Evolutionary conservation across 805 yeast genomes (phyloP), one percentile per base, ranked within the genome.

Genomic region (Cyberlindnera meyerae): DNA sequence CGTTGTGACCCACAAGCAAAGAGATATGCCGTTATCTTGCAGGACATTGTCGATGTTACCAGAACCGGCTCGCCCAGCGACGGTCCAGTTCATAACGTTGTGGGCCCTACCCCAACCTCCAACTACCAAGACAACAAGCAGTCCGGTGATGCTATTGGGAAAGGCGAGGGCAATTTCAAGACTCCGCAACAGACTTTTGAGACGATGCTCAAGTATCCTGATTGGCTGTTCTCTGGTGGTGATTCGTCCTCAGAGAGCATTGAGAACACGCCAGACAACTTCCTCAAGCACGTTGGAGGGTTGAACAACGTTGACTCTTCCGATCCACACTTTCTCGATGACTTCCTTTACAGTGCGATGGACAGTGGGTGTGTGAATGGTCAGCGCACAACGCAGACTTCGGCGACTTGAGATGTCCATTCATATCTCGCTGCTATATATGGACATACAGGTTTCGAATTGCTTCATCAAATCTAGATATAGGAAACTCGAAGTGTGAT

Each of bases 131-230:
- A n/a, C n/a, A n/a, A n/a, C n/a, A n/a, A n/a, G n/a, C n/a, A n/a
- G n/a, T n/a, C n/a, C n/a, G n/a, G n/a, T n/a, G n/a, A n/a, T n/a
- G n/a, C n/a, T n/a, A n/a, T n/a, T n/a, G n/a, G n/a, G n/a, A n/a
- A n/a, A n/a, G n/a, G n/a, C n/a, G 31, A 34, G n/a, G 37, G 36
- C 17, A 34, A 33, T 17, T 32, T 25, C 15, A 43, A 40, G n/a
- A 35, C 39, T n/a, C n/a, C n/a, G 13, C 48, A 43, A 14, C 48
- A 44, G n/a, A 48, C 39, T 29, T 49, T 47, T 33, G 47, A 49
- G 13, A 45, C 40, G 20, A 49, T 51, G 11, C 24, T 49, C n/a
- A 42, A 44, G 20, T 51, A 47, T 33, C 53, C 50, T 26, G 58
- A 53, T 20, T 50, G 54, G 55, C 24, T 53, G 15, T 49, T 50